Percentiles rank a stretch among this genome's conserved stretches.
Conservation (phyloP, 208 protist species). For the Leishmania martiniquensis region DNA sequence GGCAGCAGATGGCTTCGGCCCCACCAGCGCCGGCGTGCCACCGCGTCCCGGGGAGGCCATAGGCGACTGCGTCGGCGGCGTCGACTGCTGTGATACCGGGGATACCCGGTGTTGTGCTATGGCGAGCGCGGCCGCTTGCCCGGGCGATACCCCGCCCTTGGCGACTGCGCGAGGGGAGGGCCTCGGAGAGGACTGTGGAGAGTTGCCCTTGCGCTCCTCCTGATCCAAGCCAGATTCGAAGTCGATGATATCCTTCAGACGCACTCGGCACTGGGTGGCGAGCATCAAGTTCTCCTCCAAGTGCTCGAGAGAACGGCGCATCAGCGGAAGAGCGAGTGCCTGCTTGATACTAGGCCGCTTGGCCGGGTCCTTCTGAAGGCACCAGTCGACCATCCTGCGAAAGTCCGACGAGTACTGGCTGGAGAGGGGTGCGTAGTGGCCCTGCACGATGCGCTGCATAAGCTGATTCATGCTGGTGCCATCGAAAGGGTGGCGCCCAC, state of each 20-base stretch:
- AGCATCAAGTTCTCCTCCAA: constrained; percentile 91
- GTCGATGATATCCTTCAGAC: constrained; percentile 90
- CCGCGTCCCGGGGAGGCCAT: constrained; percentile 8
- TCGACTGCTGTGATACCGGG: neutral
- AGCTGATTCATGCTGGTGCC: constrained; percentile 94
- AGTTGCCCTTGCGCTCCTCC: constrained; percentile 17
- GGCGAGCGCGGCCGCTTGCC: constrained; percentile 79
- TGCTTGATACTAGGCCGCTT: constrained; percentile 85
- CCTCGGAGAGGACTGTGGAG: constrained; percentile 16
- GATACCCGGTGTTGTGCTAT: constrained; percentile 45
- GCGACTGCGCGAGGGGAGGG: neutral
- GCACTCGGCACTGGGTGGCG: constrained; percentile 84
- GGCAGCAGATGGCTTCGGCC: constrained; percentile 36
- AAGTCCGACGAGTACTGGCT: constrained; percentile 86
- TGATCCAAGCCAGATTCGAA: constrained; percentile 61
- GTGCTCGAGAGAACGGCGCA: constrained; percentile 75
- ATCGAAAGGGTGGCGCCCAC: constrained; percentile 92
- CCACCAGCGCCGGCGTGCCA: constrained; percentile 29
- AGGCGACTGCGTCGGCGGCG: constrained; percentile 2
- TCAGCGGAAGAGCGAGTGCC: constrained; percentile 62
- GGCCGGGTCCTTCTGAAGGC: constrained; percentile 82
- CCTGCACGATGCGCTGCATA: constrained; percentile 92
- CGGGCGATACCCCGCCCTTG: constrained; percentile 62
- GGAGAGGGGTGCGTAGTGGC: constrained; percentile 79
- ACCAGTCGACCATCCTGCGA: constrained; percentile 88